Conservation (phyloP, 1,284 basidiomycete genomes). For the Coniophora puteana region DNA sequence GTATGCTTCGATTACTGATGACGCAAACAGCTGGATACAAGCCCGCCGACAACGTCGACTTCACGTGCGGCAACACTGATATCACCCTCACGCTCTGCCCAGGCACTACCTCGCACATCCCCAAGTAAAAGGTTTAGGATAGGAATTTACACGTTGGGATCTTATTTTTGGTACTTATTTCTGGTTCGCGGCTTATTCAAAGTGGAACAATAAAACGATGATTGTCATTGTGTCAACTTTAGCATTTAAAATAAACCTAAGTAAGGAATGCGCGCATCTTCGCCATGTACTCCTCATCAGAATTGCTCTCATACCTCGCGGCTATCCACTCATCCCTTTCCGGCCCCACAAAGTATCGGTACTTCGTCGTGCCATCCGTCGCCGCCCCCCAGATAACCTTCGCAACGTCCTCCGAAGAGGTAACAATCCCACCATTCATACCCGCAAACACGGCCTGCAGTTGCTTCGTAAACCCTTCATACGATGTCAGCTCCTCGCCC, state of each 20-base stretch:
- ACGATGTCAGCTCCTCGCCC: slow-evolving; percentile 9
- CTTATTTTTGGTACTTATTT: too few relatives aligned
- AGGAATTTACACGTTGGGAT: too few relatives aligned
- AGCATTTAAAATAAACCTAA: too few relatives aligned
- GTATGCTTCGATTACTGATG: too few relatives aligned
- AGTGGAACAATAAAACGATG: too few relatives aligned
- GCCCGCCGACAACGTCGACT: slow-evolving; percentile 23
- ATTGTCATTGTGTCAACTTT: too few relatives aligned
- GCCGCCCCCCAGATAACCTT: slow-evolving; percentile 12
- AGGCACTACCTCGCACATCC: slow-evolving; percentile 20
- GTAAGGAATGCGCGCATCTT: slow-evolving; percentile 7
- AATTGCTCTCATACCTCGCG: slow-evolving; percentile 10
- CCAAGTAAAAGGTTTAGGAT: slow-evolving; percentile 1
- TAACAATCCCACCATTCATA: slow-evolving; percentile 8
- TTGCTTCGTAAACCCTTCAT: slow-evolving; percentile 8
- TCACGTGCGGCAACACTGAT: slow-evolving; percentile 25
- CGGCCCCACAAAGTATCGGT: slow-evolving; percentile 14
- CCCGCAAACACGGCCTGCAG: slow-evolving; percentile 6
- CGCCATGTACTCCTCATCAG: slow-evolving; percentile 14
- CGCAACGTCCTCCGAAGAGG: slow-evolving; percentile 13
- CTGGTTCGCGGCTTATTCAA: too few relatives aligned
- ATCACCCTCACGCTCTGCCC: slow-evolving; percentile 31
- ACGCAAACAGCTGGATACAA: slow-evolving; percentile 19
- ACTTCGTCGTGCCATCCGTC: slow-evolving; percentile 14
- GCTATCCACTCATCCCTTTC: slow-evolving; percentile 13